Evolutionary conservation across 805 yeast genomes (phyloP).

Genomic region (Candida koratica): DNA sequence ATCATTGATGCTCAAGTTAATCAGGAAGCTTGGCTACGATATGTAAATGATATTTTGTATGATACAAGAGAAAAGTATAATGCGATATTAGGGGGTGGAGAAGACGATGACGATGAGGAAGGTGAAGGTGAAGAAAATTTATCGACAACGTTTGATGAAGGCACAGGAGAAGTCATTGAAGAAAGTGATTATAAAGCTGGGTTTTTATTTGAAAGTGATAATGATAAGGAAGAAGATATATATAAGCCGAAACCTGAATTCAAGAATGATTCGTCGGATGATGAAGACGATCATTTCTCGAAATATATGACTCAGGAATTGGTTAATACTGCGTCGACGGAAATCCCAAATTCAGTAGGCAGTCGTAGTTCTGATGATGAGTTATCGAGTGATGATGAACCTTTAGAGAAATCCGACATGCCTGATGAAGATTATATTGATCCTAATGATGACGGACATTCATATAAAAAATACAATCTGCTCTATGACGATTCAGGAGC

Average conservation of each 20-base stretch:
- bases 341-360: constrained; percentile 20
- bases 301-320: constrained; percentile 75
- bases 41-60: constrained; percentile 76
- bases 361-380: constrained; percentile 36
- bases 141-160: constrained; percentile 34
- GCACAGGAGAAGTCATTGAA: constrained; percentile 36
- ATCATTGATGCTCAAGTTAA: constrained; percentile 36
- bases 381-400: constrained; percentile 45
- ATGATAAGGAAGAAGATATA: constrained; percentile 31
- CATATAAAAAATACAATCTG: constrained; percentile 63
- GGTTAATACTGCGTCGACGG: constrained; percentile 46
- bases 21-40: constrained; percentile 65
- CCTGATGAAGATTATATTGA: constrained; percentile 69
- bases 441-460: constrained; percentile 78
- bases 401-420: constrained; percentile 23
- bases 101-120: constrained; percentile 41
- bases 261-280: constrained; percentile 29
- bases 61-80: constrained; percentile 93
- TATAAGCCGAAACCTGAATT: constrained; percentile 11
- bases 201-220: constrained; percentile 27
- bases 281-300: constrained; percentile 55
- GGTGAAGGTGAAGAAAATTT: constrained; percentile 25
- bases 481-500: constrained; percentile 47
- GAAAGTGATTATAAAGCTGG: constrained; percentile 27
- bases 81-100: constrained; percentile 84